phyloP scores from a whole-genome alignment of 2,329 filamentous ascomycete species.

The Beauveria pseudobassiana region DNA sequence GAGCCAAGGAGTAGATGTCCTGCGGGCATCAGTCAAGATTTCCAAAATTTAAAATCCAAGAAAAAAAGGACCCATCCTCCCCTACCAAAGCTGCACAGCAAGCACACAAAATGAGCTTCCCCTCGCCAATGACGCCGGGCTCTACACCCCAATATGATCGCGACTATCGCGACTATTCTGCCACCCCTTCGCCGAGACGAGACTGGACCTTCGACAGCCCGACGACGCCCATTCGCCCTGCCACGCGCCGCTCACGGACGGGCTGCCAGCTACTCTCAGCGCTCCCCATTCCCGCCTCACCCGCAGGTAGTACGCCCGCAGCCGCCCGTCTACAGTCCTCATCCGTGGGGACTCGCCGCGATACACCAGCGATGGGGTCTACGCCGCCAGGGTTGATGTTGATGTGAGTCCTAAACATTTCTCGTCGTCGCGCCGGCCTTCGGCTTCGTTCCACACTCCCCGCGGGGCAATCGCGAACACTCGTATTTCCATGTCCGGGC shows the following conservation, averaged over 20 bases:
- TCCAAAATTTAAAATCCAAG: background rate
- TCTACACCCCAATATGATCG: conserved; percentile 44
- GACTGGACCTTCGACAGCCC: conserved; percentile 36
- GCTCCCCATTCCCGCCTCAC: background rate
- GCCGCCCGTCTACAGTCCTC: conserved; percentile 31
- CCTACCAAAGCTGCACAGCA: conserved; percentile 23
- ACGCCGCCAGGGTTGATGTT: conserved; percentile 43
- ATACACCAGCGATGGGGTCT: conserved; percentile 55
- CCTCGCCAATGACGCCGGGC: conserved; percentile 34
- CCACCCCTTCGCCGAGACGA: conserved; percentile 49
- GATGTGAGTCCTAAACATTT: conserved; percentile 56
- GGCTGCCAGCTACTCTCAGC: conserved; percentile 31
- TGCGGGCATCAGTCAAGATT: conserved; percentile 19
- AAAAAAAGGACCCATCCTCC: background rate
- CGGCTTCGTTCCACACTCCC: conserved; percentile 24
- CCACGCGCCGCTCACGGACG: conserved; percentile 37
- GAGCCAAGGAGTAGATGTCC: conserved; percentile 21
- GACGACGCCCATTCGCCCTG: conserved; percentile 44
- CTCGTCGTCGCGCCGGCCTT: conserved; percentile 36
- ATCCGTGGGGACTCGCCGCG: conserved; percentile 45
- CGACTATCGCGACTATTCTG: conserved; percentile 46
- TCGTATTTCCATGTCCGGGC: conserved; percentile 53
- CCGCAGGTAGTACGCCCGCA: conserved; percentile 22
- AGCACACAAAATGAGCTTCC: conserved; percentile 34
- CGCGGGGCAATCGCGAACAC: conserved; percentile 46